Evolutionary conservation across 306 rosid genomes (phyloP), one percentile per base, ranked within the genome.

Genomic region (Luffa aegyptiaca): DNA sequence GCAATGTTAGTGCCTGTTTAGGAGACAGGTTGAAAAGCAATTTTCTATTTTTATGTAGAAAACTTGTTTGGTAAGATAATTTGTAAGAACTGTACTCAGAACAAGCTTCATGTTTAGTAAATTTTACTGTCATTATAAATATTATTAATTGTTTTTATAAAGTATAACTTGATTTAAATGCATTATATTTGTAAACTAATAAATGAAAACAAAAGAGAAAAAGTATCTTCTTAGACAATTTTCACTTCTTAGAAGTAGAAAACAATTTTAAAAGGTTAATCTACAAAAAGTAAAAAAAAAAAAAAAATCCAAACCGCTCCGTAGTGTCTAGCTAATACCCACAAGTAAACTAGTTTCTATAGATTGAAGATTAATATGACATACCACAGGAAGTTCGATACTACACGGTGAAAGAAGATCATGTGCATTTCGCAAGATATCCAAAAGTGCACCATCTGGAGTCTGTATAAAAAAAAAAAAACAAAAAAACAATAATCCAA

Each of bases 381-480:
- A 13, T 65, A 96, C 98, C 98, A 89, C 76, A 2, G 99, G 99
- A 84, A 95, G 92, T 79, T 80, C 78, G 84, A 95, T 90, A 75
- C 85, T 85, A 84, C 97, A 93, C 41, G 71, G 83, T 77, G 94
- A 93, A 85, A 96, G 97, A 88, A 96, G 86, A 89, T 91, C 98
- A 49, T 16, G 79, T 13, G 94, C 93, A 84, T 95, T 93, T 86
- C 99, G 83, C 86, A 93, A 83, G 66, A 90, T 85, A 85, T 96
- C 99, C 89, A 96, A 81, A 72, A 93, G 89, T 52, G 99, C 68
- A 16, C 98, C 99, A 76, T 91, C 97, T 13, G 97, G 98, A 83
- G 97, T 96, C 98, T 96, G 91, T 89, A 87, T 37, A 51, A 36
- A 8, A 1, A 36, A 14, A 13, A 72, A 12, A 37, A 51, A 36